Evolutionary conservation across 2,329 filamentous ascomycete species (phyloP).

Genomic region (Aschersonia sp.): DNA sequence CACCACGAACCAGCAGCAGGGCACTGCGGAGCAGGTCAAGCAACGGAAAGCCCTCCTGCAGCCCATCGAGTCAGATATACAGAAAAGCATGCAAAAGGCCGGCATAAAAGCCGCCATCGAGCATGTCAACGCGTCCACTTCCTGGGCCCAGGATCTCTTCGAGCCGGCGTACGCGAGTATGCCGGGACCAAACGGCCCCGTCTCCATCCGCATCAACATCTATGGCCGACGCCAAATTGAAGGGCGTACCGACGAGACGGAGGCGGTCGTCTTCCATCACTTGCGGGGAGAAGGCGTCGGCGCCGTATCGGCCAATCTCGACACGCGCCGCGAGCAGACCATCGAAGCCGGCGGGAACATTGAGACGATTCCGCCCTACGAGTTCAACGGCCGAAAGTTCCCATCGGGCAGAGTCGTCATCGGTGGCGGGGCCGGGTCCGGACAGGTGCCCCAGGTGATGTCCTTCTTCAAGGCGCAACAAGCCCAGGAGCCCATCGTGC

Average conservation of each 20-base stretch:
- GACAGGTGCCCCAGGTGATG: conserved; percentile 1
- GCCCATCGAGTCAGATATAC: neutral
- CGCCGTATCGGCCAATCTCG: conserved; percentile 6
- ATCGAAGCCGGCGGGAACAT: conserved; percentile 16
- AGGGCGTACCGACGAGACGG: conserved; percentile 5
- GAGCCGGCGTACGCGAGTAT: conserved; percentile 23
- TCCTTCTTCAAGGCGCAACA: conserved; percentile 16
- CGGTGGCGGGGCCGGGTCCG: conserved; percentile 1
- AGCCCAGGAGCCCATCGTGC: conserved; percentile 16
- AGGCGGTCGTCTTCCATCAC: conserved; percentile 17
- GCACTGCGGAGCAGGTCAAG: conserved; percentile 3
- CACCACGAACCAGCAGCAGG: conserved; percentile 9
- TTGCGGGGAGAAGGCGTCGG: conserved; percentile 14
- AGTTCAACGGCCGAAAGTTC: conserved; percentile 7
- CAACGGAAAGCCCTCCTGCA: neutral
- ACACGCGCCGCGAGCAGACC: neutral
- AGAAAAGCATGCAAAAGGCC: neutral
- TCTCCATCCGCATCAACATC: conserved; percentile 14
- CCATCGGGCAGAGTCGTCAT: conserved; percentile 9
- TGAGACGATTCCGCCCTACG: conserved; percentile 21
- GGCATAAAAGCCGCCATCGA: conserved; percentile 6
- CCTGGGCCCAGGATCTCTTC: conserved; percentile 24
- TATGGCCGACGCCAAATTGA: conserved; percentile 8
- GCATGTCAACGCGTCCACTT: conserved; percentile 12
- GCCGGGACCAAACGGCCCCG: conserved; percentile 18